Conservation (phyloP, 352 stramenopile species). For the Pythium grandisporangium region DNA sequence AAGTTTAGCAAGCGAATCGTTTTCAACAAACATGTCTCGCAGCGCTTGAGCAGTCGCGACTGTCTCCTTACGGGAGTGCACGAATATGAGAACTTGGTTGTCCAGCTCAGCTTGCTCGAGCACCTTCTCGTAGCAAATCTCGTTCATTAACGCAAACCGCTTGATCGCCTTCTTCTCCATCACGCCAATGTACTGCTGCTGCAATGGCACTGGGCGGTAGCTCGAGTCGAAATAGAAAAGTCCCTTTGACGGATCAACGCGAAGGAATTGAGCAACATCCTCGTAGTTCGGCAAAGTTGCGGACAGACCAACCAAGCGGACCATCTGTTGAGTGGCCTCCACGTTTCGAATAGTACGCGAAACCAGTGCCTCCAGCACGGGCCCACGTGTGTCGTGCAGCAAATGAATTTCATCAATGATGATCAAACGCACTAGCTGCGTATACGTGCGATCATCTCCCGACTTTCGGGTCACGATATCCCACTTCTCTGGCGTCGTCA, state of each 20-base stretch:
- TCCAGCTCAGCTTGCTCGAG: conserved; percentile 89
- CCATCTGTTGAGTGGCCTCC: conserved; percentile 96
- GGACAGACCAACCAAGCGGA: conserved; percentile 96
- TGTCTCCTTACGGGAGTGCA: conserved; percentile 98
- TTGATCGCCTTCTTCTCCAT: conserved; percentile 99
- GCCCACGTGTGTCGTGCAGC: conserved; percentile 97
- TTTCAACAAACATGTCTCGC: conserved; percentile 92
- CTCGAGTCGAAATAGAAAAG: conserved; percentile 99
- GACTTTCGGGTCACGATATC: conserved; percentile 99
- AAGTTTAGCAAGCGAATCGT: conserved; percentile 92
- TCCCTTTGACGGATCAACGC: conserved; percentile 95
- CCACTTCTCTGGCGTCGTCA: conserved; percentile 99
- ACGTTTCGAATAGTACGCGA: conserved; percentile 96
- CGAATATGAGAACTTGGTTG: conserved; percentile 99
- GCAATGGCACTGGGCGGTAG: conserved; percentile 97
- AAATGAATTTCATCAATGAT: conserved; percentile 99
- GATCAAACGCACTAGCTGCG: conserved; percentile 96
- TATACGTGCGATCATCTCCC: conserved; percentile 96
- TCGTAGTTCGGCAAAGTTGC: conserved; percentile 99
- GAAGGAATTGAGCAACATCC: conserved; percentile 98
- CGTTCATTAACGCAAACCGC: conserved; percentile 98
- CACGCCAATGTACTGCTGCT: conserved; percentile 99
- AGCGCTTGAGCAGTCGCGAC: conserved; percentile 95
- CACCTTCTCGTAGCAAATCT: conserved; percentile 99
- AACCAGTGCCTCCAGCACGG: conserved; percentile 97